Evolutionary conservation across 306 rosid species (phyloP).

Genomic region (Spatholobus suberectus): DNA sequence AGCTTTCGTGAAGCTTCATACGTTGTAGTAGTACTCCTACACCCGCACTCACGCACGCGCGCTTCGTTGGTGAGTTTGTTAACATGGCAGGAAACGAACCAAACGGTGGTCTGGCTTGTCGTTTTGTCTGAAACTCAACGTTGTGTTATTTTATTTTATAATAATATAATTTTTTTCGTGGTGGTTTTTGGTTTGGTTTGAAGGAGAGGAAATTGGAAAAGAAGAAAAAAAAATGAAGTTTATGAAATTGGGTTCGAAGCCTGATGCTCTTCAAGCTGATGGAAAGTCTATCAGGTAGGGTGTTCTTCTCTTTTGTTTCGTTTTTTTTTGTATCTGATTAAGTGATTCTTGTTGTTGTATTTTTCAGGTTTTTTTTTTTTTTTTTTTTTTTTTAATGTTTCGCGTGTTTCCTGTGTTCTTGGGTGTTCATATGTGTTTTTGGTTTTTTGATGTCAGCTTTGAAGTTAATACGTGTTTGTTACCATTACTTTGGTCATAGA

Average conservation of each 20-base stretch:
- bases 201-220: neutral
- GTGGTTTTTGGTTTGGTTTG: neutral
- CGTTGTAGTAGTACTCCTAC: neutral
- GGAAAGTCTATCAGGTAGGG: slow-evolving; percentile 75
- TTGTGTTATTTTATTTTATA: neutral
- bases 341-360: neutral
- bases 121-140: neutral
- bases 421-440: neutral
- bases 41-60: neutral
- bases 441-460: neutral
- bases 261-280: slow-evolving; percentile 84
- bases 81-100: neutral
- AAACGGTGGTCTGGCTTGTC: slow-evolving; percentile 34
- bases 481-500: slow-evolving; percentile 8
- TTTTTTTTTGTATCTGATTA: neutral
- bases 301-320: neutral
- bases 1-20: too few relatives aligned
- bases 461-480: neutral
- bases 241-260: slow-evolving; percentile 96
- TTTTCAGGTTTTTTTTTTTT: neutral
- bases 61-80: slow-evolving; percentile 26
- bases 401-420: neutral
- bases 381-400: too few relatives aligned
- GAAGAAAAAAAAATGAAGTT: slow-evolving; percentile 73
- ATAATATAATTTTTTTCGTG: neutral